Evolutionary conservation across 208 protist species (phyloP).

Genomic region (Herpetomonas muscarum): DNA sequence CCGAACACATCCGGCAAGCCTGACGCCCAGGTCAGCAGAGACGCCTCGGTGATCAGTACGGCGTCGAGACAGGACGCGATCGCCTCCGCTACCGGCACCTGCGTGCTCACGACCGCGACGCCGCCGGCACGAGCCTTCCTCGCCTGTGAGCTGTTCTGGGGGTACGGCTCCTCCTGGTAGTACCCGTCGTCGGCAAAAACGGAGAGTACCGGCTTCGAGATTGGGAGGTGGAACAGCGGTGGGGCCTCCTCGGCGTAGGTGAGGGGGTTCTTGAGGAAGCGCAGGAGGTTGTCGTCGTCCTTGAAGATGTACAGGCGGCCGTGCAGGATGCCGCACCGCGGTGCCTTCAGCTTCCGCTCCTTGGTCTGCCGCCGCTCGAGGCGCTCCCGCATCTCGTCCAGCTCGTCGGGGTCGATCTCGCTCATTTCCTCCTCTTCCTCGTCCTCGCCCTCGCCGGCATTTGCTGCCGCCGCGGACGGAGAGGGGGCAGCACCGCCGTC

Average conservation of each 20-base stretch:
- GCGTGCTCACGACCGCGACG: no score
- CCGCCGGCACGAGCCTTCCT: background rate
- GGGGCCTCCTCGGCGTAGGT: conserved; percentile 66
- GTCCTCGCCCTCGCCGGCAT: conserved; percentile 10
- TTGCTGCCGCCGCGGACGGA: background rate
- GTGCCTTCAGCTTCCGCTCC: conserved; percentile 23
- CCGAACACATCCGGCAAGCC: conserved; percentile 38
- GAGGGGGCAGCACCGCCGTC: background rate
- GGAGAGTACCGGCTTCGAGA: conserved; percentile 24
- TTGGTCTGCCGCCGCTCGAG: conserved; percentile 24
- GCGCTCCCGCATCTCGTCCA: conserved; percentile 61
- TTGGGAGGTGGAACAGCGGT: conserved; percentile 32
- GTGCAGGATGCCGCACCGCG: conserved; percentile 49
- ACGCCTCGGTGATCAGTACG: conserved; percentile 58
- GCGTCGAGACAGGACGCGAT: conserved; percentile 59
- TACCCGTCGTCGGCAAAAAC: conserved; percentile 34
- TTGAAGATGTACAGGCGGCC: conserved; percentile 76
- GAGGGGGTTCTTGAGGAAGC: conserved; percentile 71
- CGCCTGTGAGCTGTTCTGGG: background rate
- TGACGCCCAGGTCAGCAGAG: conserved; percentile 79
- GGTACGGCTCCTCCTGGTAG: background rate
- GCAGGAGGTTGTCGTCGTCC: conserved; percentile 40
- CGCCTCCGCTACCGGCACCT: conserved; percentile 42
- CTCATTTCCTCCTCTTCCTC: conserved; percentile 45
- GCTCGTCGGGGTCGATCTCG: conserved; percentile 64